Percentiles rank a stretch among this genome's conserved stretches.
Conservation (phyloP, 106 monocot genomes). For the Dactylorhiza incarnata region DNA sequence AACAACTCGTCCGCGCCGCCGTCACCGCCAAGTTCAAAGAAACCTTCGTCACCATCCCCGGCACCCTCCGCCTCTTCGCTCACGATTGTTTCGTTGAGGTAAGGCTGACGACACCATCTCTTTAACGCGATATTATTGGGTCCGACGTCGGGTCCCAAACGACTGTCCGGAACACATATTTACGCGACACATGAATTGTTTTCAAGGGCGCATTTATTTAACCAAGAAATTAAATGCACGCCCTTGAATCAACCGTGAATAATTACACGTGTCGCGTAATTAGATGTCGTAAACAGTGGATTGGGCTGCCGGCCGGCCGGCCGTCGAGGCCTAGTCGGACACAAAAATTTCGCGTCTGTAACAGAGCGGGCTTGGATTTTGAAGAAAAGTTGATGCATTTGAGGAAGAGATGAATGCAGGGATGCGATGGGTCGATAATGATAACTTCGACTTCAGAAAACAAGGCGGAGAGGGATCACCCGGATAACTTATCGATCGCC, state of each 20-base stretch:
- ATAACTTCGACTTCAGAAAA: conserved; percentile 27
- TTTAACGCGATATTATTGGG: too few species aligned
- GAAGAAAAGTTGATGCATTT: neutral
- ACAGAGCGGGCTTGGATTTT: neutral
- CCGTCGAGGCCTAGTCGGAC: too few species aligned
- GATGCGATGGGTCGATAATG: conserved; percentile 56
- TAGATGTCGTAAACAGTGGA: too few species aligned
- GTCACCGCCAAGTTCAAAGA: conserved; percentile 29
- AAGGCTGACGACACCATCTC: too few species aligned
- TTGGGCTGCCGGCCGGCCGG: too few species aligned
- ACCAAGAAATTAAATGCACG: too few species aligned
- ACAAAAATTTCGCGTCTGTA: neutral
- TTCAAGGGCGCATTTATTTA: too few species aligned
- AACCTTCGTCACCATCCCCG: conserved; percentile 42
- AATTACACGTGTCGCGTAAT: too few species aligned
- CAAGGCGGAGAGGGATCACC: conserved; percentile 50
- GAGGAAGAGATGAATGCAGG: conserved; percentile 13
- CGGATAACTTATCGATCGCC: conserved; percentile 48
- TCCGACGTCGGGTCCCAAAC: too few species aligned
- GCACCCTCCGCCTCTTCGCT: conserved; percentile 49
- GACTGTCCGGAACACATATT: too few species aligned
- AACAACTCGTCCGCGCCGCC: conserved; percentile 28
- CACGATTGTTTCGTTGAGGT: conserved; percentile 43
- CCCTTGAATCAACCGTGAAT: too few species aligned
- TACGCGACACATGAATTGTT: too few species aligned